These are phyloP conservation scores for Pisolithus orientalis DNA, from an alignment of 768 basidiomycete genomes.

Conservation along the genomic window DNA sequence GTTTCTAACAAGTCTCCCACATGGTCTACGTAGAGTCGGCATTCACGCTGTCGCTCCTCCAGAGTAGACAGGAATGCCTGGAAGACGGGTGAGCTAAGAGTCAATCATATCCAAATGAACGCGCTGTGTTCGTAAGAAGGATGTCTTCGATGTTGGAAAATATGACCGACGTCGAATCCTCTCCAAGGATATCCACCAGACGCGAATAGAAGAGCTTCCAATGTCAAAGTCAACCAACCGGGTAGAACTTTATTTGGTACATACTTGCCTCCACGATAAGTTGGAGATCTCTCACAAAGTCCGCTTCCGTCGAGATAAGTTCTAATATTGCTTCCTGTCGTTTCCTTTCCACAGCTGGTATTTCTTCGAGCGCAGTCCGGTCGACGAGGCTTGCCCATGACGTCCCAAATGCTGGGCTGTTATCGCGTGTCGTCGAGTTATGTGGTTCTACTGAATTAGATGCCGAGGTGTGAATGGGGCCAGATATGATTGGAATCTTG, in stretches of 20 bases:
- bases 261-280: constrained; percentile 76
- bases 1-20: constrained; percentile 80
- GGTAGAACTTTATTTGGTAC: background rate
- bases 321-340: constrained; percentile 97
- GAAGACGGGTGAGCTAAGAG: background rate
- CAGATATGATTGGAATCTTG: constrained; percentile 57
- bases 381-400: constrained; percentile 95
- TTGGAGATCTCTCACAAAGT: constrained; percentile 89
- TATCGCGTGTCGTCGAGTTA: constrained; percentile 31
- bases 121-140: constrained; percentile 77
- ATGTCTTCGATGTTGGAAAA: constrained; percentile 95
- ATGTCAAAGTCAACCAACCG: constrained; percentile 1
- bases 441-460: constrained; percentile 11
- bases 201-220: constrained; percentile 78
- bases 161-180: constrained; percentile 72
- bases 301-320: constrained; percentile 82
- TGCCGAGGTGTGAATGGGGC: constrained; percentile 43
- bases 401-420: constrained; percentile 58
- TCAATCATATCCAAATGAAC: constrained; percentile 10
- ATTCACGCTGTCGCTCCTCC: constrained; percentile 87
- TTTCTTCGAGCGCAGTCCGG: constrained; percentile 71
- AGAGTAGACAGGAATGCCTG: constrained; percentile 81
- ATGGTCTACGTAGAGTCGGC: constrained; percentile 83
- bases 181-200: constrained; percentile 63
- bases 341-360: constrained; percentile 72